Conservation (phyloP, 768 basidiomycete species). For the Mycena chlorophos region DNA sequence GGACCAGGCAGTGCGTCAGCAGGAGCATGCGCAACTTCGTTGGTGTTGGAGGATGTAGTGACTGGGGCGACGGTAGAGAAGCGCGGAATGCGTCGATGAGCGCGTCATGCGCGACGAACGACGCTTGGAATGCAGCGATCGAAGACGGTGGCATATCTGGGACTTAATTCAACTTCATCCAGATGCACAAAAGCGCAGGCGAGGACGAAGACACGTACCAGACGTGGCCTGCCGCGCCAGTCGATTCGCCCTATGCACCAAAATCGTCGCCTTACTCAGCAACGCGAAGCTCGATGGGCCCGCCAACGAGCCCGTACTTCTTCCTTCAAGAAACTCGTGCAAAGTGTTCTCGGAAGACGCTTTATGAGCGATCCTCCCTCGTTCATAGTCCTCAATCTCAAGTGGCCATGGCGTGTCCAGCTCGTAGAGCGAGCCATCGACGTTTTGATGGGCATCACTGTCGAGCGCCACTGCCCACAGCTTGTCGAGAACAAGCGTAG, state of each 20-base stretch:
- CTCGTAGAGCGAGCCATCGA: slow-evolving; percentile 4
- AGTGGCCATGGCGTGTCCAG: slow-evolving; percentile 40
- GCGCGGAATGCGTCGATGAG: slow-evolving; percentile 24
- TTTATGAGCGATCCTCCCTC: slow-evolving; percentile 28
- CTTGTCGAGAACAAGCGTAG: slow-evolving; percentile 34
- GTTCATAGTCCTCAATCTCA: slow-evolving; percentile 36
- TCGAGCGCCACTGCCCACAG: slow-evolving; percentile 46
- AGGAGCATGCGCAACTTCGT: slow-evolving; percentile 14
- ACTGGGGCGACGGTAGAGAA: slow-evolving; percentile 17
- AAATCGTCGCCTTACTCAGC: slow-evolving; percentile 28
- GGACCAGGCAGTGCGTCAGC: slow-evolving; percentile 35
- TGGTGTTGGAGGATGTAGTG: neutral
- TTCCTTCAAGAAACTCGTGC: neutral
- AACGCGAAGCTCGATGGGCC: slow-evolving; percentile 26
- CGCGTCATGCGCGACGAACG: slow-evolving; percentile 23
- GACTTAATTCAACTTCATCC: too few species aligned
- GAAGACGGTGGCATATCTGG: slow-evolving; percentile 1
- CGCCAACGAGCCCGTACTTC: slow-evolving; percentile 7
- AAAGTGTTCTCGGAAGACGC: slow-evolving; percentile 21
- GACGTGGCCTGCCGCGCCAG: slow-evolving; percentile 28
- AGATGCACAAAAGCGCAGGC: neutral
- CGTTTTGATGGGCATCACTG: slow-evolving; percentile 27
- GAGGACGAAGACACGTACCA: slow-evolving; percentile 26
- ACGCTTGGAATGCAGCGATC: neutral
- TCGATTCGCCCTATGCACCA: slow-evolving; percentile 35